These are phyloP conservation scores for Plenodomus biglobosus DNA, from an alignment of 2,329 filamentous ascomycete genomes.

Conservation along the genomic window DNA sequence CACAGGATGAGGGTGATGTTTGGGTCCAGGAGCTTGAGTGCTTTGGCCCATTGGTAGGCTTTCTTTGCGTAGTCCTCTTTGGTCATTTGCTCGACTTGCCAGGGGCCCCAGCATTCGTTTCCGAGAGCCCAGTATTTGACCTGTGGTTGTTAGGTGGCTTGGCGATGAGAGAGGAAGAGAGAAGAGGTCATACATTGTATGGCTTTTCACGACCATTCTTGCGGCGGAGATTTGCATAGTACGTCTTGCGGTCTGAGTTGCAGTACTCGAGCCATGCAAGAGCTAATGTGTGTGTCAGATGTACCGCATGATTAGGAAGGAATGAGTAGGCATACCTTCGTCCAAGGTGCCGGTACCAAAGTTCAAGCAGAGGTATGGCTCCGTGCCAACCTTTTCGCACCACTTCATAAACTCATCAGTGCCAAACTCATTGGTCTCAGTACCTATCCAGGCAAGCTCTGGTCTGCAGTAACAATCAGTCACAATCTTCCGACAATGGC, in stretches of 20 bases:
- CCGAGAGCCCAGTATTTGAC: conserved; percentile 85
- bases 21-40: conserved; percentile 71
- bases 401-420: conserved; percentile 86
- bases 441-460: conserved; percentile 77
- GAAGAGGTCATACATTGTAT: conserved; percentile 59
- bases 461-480: conserved; percentile 50
- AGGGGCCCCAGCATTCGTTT: conserved; percentile 70
- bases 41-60: conserved; percentile 72
- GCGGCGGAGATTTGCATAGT: conserved; percentile 79
- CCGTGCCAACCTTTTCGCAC: conserved; percentile 71
- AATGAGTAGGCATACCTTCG: conserved; percentile 47
- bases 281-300: conserved; percentile 44
- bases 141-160: conserved; percentile 3
- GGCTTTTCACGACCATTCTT: conserved; percentile 74
- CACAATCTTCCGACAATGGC: background rate
- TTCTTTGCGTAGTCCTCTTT: conserved; percentile 70
- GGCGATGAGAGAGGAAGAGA: background rate
- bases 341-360: conserved; percentile 69
- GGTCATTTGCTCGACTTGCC: conserved; percentile 65
- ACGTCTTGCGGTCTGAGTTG: conserved; percentile 73
- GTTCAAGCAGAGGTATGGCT: conserved; percentile 79
- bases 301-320: too few species aligned
- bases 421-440: conserved; percentile 77
- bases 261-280: conserved; percentile 85
- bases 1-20: conserved; percentile 71